Base-by-base conservation (phyloP, 805 yeast genomes). In the Geotrichum ghanense region DNA sequence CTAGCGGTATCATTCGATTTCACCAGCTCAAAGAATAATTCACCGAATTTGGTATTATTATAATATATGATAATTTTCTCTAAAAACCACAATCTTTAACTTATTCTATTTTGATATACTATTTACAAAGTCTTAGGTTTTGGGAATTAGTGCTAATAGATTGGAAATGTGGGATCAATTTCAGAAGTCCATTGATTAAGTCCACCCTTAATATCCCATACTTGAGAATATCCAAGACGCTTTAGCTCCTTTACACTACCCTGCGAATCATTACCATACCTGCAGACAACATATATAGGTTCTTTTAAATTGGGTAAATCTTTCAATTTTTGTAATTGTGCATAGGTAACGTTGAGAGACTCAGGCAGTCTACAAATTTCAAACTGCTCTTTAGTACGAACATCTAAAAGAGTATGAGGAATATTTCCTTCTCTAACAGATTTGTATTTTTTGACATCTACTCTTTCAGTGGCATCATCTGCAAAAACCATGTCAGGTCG, bases 221-320 rank as follows among this genome's bases (percentile, higher is more conserved):
- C 85, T 17, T 73, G 62, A 0, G 56, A 48, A 16, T 76, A 63
- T 0, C 77, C 76, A 41, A 74, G 67, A 1, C 70, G 75, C 44
- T 72, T 68, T 42, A 89, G 62, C 41, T 70, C 64, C 47, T 70
- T 63, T 1, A 83, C 79, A 0, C 95, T 94, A 16, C 78, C 62
- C 56, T 84, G 88, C 0, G 97, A 89, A 60, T 92, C 97, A 61
- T 86, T 88, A 7, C 98, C 98, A 58, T 72, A 79, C 25, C 97
- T 71, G 63, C 98, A 92, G 17, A 90, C 69, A 0, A 87, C 83
- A 47, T 71, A 73, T 0, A 83, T 60, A 3, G 65, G 66, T 26
- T 61, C 57, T 3, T 53, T 51, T 16, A 53, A 17, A 3, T 45
- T 22, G n/a, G 56, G 63, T 50, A 26, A 64, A 57, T 22, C 54